Evolutionary conservation across 805 yeast genomes (phyloP), one percentile per base, ranked within the genome.

Genomic region (Saccharomyces jurei): DNA sequence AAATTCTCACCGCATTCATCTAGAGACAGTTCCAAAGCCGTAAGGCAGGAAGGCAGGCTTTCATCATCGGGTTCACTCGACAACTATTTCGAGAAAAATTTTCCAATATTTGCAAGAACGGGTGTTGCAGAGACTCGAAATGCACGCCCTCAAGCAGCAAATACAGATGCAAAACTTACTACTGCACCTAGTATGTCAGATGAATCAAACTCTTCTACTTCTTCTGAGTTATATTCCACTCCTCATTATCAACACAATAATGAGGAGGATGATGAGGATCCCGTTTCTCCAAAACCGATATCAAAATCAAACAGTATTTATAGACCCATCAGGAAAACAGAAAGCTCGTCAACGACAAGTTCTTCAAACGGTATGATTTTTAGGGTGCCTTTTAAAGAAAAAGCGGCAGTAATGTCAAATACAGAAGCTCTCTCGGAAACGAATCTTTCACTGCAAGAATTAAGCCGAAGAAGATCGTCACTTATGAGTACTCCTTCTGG

Each of bases 301-400:
- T 30, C 51, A 22, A 50, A 52, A 21, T 32, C 56, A 32, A 56
- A 36, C 44, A 36, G 44, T 36, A 36, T 36, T 17, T 36, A 36
- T 36, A 36, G 52, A 50, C 41, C 58, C 29, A 30, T 56, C 30
- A 55, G 52, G 26, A 50, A 56, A 25, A 50, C 52, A 21, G 56
- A 54, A 48, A 55, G 63, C 2, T 53, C 61, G 4, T 58, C 63
- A 8, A 56, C 60, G 4, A 62, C 67, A 8, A 61, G 66, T 44
- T 63, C 66, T 4, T 61, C 61, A n/a, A 62, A 63, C 27, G 69
- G 69, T 28, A 63, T 65, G 69, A 60, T 65, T 48, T 85, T 85
- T 65, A 74, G 90, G 63, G 71, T 81, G 14, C 89, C 89, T 0
- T 85, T 84, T 64, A 88, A 83, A 63, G 86, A 82, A 1, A 61